A percentile compares a stretch with the other conserved stretches of the same genome.
phyloP scores from a whole-genome alignment of 1,284 basidiomycete species.

The Apiotrichum gamsii region DNA sequence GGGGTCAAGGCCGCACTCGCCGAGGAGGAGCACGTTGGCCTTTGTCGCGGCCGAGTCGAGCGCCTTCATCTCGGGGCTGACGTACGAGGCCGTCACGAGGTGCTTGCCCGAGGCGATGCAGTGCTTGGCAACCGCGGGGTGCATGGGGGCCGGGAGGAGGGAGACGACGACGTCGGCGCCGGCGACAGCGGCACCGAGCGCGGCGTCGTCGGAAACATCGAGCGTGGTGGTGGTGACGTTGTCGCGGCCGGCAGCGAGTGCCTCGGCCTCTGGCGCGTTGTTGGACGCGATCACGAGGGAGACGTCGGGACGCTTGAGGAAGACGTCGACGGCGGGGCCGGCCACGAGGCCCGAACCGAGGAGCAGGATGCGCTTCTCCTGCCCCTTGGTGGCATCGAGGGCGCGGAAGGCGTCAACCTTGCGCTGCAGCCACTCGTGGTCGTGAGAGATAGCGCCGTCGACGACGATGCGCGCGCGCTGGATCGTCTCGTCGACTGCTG shows the following conservation, averaged over 20 bases:
- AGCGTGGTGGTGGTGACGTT: slow-evolving; percentile 59
- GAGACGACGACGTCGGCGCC: slow-evolving; percentile 53
- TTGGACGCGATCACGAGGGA: slow-evolving; percentile 71
- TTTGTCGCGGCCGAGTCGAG: slow-evolving; percentile 51
- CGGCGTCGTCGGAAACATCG: slow-evolving; percentile 57
- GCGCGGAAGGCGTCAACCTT: slow-evolving; percentile 51
- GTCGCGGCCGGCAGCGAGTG: slow-evolving; percentile 53
- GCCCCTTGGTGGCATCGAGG: background rate
- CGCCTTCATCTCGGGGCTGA: slow-evolving; percentile 69
- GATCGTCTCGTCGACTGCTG: slow-evolving; percentile 50
- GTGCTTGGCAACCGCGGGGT: slow-evolving; percentile 65
- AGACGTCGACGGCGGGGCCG: slow-evolving; percentile 70
- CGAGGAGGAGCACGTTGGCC: slow-evolving; percentile 69
- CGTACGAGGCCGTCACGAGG: slow-evolving; percentile 88
- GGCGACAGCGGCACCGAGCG: slow-evolving; percentile 55
- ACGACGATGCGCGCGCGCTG: slow-evolving; percentile 64
- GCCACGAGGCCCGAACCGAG: slow-evolving; percentile 90
- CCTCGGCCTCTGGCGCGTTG: slow-evolving; percentile 57
- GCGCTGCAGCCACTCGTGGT: slow-evolving; percentile 58
- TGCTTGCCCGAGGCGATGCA: slow-evolving; percentile 71
- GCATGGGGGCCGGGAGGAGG: slow-evolving; percentile 71
- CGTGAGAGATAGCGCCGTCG: slow-evolving; percentile 54
- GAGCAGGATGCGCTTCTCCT: slow-evolving; percentile 66
- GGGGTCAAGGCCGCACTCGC: slow-evolving; percentile 90
- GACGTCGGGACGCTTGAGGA: slow-evolving; percentile 57